Percentiles rank a stretch among this genome's conserved stretches.
Conservation (phyloP, 2,329 filamentous ascomycete species). For the Trichoderma polysporum region DNA sequence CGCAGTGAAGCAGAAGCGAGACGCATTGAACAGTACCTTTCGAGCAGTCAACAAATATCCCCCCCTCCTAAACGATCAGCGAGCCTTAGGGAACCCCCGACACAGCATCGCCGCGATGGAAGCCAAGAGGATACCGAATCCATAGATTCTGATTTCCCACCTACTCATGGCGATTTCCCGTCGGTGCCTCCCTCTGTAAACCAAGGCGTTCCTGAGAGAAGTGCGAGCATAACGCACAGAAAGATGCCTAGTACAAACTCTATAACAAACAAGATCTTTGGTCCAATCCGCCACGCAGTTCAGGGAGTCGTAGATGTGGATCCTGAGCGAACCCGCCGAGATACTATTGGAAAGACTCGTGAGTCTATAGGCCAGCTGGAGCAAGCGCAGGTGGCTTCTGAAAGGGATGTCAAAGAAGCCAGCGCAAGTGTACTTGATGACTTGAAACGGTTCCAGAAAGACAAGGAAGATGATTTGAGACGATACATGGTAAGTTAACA, state of each 20-base stretch:
- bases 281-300: conserved; percentile 89
- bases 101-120: conserved; percentile 54
- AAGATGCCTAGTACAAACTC: conserved; percentile 86
- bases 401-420: conserved; percentile 90
- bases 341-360: conserved; percentile 92
- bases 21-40: conserved; percentile 90
- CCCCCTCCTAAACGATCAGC: conserved; percentile 67
- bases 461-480: conserved; percentile 92
- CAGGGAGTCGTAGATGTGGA: conserved; percentile 96
- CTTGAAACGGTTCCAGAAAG: conserved; percentile 85
- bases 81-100: conserved; percentile 51
- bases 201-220: conserved; percentile 65
- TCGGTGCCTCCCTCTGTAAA: conserved; percentile 68
- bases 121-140: conserved; percentile 77
- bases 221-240: conserved; percentile 58
- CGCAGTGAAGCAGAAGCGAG: conserved; percentile 89
- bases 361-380: conserved; percentile 85
- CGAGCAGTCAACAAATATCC: conserved; percentile 63
- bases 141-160: conserved; percentile 94
- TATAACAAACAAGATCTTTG: conserved; percentile 91
- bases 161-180: conserved; percentile 71
- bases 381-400: conserved; percentile 83
- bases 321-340: conserved; percentile 85
- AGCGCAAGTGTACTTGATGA: conserved; percentile 86
- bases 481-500: conserved; percentile 83